These are phyloP conservation scores for Phialophora verrucosa DNA, from an alignment of 2,329 filamentous ascomycete species.

Conservation along the genomic window DNA sequence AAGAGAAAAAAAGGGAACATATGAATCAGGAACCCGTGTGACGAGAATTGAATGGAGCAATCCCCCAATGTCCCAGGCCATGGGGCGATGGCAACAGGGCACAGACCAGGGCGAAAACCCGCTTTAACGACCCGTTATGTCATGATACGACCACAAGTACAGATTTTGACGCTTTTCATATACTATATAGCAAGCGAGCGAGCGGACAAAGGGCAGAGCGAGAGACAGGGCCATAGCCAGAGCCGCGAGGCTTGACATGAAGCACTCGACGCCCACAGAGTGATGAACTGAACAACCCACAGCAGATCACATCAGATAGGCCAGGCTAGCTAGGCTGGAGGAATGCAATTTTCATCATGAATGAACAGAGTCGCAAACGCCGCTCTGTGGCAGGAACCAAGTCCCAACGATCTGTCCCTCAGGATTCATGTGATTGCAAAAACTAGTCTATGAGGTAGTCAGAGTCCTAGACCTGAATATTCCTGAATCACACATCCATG, in stretches of 20 bases:
- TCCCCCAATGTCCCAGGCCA: background rate
- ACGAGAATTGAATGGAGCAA: conserved; percentile 4
- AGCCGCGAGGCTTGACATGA: background rate
- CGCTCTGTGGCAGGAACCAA: background rate
- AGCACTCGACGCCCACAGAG: background rate
- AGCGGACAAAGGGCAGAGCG: background rate
- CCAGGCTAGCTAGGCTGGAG: background rate
- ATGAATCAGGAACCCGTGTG: background rate
- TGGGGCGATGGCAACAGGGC: conserved; percentile 1
- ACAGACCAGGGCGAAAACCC: background rate
- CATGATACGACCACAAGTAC: conserved; percentile 5
- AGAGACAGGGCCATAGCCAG: background rate
- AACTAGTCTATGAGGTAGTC: background rate
- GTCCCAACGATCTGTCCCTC: background rate
- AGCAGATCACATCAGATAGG: conserved; percentile 2
- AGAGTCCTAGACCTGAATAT: conserved; percentile 1
- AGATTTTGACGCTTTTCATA: conserved; percentile 7
- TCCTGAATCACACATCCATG: background rate
- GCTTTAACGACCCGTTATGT: conserved; percentile 7
- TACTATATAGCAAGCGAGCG: conserved; percentile 10
- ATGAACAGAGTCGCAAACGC: background rate
- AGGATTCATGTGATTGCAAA: background rate
- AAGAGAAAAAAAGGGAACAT: background rate
- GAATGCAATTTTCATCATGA: background rate
- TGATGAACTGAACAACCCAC: background rate